Conservation (phyloP, 192 early-diverging fungal genomes). For the Endogone sp. region DNA sequence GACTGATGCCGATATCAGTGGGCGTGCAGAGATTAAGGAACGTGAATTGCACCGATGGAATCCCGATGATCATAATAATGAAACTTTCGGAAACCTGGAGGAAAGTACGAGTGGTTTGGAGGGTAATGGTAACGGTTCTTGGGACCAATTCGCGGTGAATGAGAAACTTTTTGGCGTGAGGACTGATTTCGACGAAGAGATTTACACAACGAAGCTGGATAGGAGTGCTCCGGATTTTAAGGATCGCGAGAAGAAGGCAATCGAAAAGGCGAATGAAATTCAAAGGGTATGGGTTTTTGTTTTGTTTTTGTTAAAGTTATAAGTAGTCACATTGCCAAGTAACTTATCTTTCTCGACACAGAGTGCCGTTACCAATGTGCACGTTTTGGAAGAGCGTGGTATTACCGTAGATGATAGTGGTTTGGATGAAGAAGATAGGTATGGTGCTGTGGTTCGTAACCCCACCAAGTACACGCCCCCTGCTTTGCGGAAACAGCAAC, state of each 20-base stretch:
- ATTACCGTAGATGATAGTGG: constrained; percentile 51
- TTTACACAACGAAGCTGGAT: constrained; percentile 95
- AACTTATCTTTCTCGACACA: no score
- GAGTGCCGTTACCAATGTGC: constrained; percentile 68
- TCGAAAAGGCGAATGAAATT: constrained; percentile 87
- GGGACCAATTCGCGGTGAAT: constrained; percentile 98
- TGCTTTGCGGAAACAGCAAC: constrained; percentile 58
- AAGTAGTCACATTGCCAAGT: no score
- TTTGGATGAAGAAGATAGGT: constrained; percentile 91
- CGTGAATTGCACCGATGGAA: constrained; percentile 87
- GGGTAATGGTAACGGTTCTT: constrained; percentile 38
- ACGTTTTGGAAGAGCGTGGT: constrained; percentile 91
- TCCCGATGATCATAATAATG: constrained; percentile 57
- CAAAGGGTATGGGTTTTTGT: constrained; percentile 54
- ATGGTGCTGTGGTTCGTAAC: constrained; percentile 74
- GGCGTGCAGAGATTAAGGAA: constrained; percentile 56
- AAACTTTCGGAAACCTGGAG: constrained; percentile 10
- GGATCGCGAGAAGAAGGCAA: constrained; percentile 83
- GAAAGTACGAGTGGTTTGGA: constrained; percentile 11
- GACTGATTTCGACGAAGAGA: constrained; percentile 93
- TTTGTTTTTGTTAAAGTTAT: constrained; percentile 10
- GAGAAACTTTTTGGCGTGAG: constrained; percentile 91
- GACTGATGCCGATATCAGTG: constrained; percentile 88
- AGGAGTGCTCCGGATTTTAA: constrained; percentile 78
- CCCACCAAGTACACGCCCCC: constrained; percentile 90